Percentiles rank a stretch among this genome's conserved stretches.
phyloP scores from a whole-genome alignment of 1,284 basidiomycete species.

The Rhodotorula sp. region DNA sequence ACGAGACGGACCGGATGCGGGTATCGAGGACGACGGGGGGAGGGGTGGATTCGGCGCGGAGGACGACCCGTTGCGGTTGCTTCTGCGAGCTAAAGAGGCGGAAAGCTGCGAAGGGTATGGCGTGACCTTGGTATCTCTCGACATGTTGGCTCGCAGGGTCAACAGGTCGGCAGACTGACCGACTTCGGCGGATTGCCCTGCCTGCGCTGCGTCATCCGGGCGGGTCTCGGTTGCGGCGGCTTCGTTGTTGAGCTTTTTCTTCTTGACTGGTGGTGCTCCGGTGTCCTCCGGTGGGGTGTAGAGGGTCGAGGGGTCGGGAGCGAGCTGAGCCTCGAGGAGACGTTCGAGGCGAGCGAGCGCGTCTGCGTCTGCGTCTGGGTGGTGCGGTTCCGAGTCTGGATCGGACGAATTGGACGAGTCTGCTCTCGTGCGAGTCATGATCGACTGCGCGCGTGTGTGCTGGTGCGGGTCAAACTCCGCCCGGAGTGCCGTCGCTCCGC shows the following conservation, averaged over 20 bases:
- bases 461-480: too few relatives aligned
- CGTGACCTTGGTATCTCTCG: too few relatives aligned
- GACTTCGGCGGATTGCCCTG: not conserved
- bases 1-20: conserved; percentile 21
- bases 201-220: not conserved
- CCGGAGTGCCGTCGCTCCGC: too few relatives aligned
- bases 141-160: too few relatives aligned
- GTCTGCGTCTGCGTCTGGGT: not conserved
- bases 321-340: conserved; percentile 27
- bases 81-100: conserved; percentile 33
- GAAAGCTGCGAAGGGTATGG: conserved; percentile 27
- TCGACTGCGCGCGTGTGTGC: too few relatives aligned
- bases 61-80: conserved; percentile 17
- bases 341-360: conserved; percentile 12
- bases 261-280: not conserved
- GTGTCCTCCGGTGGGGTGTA: not conserved
- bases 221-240: not conserved
- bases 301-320: not conserved
- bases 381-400: too few relatives aligned
- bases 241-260: conserved; percentile 5
- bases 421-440: too few relatives aligned
- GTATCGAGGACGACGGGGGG: conserved; percentile 21
- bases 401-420: not conserved
- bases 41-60: conserved; percentile 14
- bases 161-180: not conserved